Conservation (phyloP, 441 rosid genomes). For the Pelargonium cotyledonis region DNA sequence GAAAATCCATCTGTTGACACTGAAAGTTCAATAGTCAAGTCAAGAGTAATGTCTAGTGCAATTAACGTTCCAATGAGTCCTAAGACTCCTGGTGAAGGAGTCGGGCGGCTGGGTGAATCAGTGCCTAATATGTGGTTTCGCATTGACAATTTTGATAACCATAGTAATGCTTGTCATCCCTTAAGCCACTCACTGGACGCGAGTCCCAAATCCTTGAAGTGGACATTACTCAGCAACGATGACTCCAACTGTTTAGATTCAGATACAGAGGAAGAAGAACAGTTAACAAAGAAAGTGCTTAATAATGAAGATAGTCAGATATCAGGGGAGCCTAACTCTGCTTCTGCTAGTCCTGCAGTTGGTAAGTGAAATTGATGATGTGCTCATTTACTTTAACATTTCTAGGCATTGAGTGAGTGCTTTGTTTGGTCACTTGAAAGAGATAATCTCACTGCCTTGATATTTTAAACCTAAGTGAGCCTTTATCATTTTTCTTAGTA, state of each 20-base stretch:
- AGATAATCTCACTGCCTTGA: constrained; percentile 8
- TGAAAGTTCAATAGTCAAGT: constrained; percentile 27
- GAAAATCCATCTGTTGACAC: constrained; percentile 24
- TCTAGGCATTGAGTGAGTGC: constrained; percentile 15
- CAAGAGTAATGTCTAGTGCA: constrained; percentile 37
- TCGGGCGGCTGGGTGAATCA: constrained; percentile 47
- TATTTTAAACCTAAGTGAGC: background rate
- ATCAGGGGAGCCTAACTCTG: constrained; percentile 31
- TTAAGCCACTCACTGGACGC: constrained; percentile 65
- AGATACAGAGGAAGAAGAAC: constrained; percentile 26
- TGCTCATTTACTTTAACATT: background rate
- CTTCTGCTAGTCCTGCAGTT: constrained; percentile 34
- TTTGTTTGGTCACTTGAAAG: constrained; percentile 5
- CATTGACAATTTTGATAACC: constrained; percentile 24
- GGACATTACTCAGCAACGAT: constrained; percentile 32
- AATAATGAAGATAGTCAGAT: constrained; percentile 21
- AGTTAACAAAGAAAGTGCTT: constrained; percentile 25
- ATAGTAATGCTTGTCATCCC: constrained; percentile 27
- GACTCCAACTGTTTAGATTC: constrained; percentile 26
- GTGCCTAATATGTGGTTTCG: constrained; percentile 55
- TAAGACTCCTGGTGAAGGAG: constrained; percentile 26
- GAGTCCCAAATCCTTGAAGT: constrained; percentile 30
- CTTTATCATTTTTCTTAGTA: background rate
- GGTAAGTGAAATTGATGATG: constrained; percentile 42
- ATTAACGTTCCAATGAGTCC: constrained; percentile 40